phyloP scores from a whole-genome alignment of 2,329 filamentous ascomycete species.

The Erysiphe neolycopersici region DNA sequence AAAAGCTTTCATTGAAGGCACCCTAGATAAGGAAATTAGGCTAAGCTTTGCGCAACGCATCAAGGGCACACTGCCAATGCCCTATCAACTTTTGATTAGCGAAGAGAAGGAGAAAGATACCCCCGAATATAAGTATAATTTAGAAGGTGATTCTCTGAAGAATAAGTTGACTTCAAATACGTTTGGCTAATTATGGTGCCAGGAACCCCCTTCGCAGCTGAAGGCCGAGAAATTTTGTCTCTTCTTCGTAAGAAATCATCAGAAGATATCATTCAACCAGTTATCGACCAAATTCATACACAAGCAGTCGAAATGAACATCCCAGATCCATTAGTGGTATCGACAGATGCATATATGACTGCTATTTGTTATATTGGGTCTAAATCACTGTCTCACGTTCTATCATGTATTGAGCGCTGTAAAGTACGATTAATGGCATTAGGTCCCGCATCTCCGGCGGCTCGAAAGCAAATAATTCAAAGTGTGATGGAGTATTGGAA shows the following conservation, averaged over 20 bases:
- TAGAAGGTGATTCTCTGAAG: constrained; percentile 31
- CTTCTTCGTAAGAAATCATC: constrained; percentile 63
- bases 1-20: constrained; percentile 79
- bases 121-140: constrained; percentile 79
- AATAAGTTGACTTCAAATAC: not conserved
- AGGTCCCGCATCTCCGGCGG: constrained; percentile 45
- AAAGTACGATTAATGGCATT: constrained; percentile 69
- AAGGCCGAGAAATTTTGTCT: constrained; percentile 58
- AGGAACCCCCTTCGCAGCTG: constrained; percentile 57
- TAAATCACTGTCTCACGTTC: constrained; percentile 85
- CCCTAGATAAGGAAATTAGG: constrained; percentile 87
- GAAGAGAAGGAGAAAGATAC: constrained; percentile 81
- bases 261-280: constrained; percentile 61
- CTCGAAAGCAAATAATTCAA: constrained; percentile 66
- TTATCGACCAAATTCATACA: constrained; percentile 60
- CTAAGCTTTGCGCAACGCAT: constrained; percentile 91
- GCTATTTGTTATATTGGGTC: constrained; percentile 80
- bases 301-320: constrained; percentile 43
- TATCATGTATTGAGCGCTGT: constrained; percentile 85
- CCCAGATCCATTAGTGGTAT: constrained; percentile 51
- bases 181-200: constrained; percentile 3
- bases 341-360: constrained; percentile 82
- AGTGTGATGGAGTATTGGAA: constrained; percentile 85
- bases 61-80: constrained; percentile 68
- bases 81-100: constrained; percentile 57